phyloP scores from a whole-genome alignment of 805 yeast genomes.

The Wickerhamiella lipophila region DNA sequence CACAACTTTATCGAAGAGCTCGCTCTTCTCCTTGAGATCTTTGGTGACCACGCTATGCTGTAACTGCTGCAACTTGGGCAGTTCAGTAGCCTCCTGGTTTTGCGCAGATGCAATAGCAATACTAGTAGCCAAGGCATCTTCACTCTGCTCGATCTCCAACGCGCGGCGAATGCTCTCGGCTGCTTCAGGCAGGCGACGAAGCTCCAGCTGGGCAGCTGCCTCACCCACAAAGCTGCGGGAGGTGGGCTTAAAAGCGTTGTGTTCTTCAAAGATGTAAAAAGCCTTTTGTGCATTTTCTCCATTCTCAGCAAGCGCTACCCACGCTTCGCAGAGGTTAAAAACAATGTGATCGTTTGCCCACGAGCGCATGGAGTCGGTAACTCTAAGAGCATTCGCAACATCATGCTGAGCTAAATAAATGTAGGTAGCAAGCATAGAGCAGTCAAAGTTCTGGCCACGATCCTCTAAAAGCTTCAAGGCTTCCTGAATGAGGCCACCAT shows the following conservation, averaged over 20 bases:
- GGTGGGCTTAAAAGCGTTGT: constrained; percentile 25
- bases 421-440: constrained; percentile 29
- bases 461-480: constrained; percentile 32
- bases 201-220: constrained; percentile 63
- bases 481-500: constrained; percentile 32
- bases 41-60: constrained; percentile 11
- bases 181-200: constrained; percentile 74
- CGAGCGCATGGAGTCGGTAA: constrained; percentile 33
- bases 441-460: constrained; percentile 32
- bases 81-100: constrained; percentile 33
- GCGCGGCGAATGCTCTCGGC: constrained; percentile 38
- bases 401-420: constrained; percentile 33
- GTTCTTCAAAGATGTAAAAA: constrained; percentile 51
- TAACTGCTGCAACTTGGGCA: constrained; percentile 23
- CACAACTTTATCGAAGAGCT: constrained; percentile 53
- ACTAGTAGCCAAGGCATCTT: constrained; percentile 44
- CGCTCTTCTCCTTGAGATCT: constrained; percentile 50
- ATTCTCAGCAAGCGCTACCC: constrained; percentile 39
- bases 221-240: constrained; percentile 53
- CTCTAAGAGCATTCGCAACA: constrained; percentile 36
- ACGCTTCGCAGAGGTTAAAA: constrained; percentile 67
- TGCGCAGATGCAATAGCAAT: constrained; percentile 49
- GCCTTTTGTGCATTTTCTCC: constrained; percentile 32
- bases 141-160: constrained; percentile 31
- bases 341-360: constrained; percentile 62